Base-by-base conservation (phyloP, 75 land plant species). In the Selaginella moellendorffii region DNA sequence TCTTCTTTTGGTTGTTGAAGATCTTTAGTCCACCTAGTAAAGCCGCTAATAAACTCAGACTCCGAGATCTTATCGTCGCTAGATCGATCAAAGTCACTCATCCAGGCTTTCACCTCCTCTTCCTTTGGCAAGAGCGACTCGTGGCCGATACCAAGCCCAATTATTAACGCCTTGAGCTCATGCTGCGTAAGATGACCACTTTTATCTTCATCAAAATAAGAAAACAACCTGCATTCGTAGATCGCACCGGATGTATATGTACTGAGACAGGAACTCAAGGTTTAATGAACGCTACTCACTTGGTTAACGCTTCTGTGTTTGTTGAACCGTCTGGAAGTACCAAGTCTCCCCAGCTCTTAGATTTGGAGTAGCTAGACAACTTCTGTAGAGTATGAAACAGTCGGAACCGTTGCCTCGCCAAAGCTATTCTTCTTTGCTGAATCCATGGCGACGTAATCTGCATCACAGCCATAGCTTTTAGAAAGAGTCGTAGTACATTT, bases 401-500 rank as follows among this genome's bases (percentile, higher is more conserved):
- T 2, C 59, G 21, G 24, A 56, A 24, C 25, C 24, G 8, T 19
- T 56, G 5, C 24, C 24, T 56, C 17, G 59, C 59, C 5, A 56
- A 19, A 8, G 5, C 19, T 9, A 19, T 56, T 19, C 59, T 56
- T 19, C 59, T 56, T 56, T 56, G 17, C n/a, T 56, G 59, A 56
- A 56, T 56, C 59, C 59, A 56, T 21, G 59, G 59, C 2, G 19
- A 56, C 2, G n/a, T 8, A 21, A 56, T 21, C 59, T 56, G 59
- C n/a, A n/a, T n/a, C n/a, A n/a, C n/a, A n/a, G n/a, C n/a, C n/a
- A n/a, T n/a, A n/a, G n/a, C n/a, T n/a, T n/a, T n/a, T n/a, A n/a
- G n/a, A n/a, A n/a, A n/a, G n/a, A n/a, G n/a, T n/a, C n/a, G n/a
- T n/a, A n/a, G n/a, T n/a, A n/a, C n/a, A n/a, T n/a, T n/a, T n/a